Evolutionary conservation across 2,329 filamentous ascomycete genomes (phyloP).

Genomic region (Claviceps pusilla): DNA sequence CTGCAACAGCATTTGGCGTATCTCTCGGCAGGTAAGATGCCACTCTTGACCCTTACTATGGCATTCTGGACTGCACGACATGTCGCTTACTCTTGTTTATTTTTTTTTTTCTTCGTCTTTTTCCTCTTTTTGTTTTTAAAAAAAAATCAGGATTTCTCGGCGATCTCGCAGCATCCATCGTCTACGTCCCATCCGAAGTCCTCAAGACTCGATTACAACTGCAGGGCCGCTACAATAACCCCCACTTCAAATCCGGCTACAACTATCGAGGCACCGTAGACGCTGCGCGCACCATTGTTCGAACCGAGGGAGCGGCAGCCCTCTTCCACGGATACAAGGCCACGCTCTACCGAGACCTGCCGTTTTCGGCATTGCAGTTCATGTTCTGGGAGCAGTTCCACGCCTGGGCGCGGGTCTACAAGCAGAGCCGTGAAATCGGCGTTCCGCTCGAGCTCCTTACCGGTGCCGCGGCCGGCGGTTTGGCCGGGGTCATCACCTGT

Average conservation of each 20-base stretch:
- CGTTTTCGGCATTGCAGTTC: slow-evolving; percentile 92
- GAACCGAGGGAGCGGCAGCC: slow-evolving; percentile 66
- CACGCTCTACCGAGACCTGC: slow-evolving; percentile 83
- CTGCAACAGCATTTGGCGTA: slow-evolving; percentile 74
- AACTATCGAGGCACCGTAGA: slow-evolving; percentile 82
- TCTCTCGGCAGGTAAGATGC: slow-evolving; percentile 55
- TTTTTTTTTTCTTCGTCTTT: background rate
- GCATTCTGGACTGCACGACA: background rate
- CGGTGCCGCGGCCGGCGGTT: slow-evolving; percentile 74
- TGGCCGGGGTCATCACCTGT: slow-evolving; percentile 88
- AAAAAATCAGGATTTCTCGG: slow-evolving; percentile 60
- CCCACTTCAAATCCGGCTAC: slow-evolving; percentile 84
- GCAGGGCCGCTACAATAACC: slow-evolving; percentile 90
- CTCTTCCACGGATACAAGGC: slow-evolving; percentile 96
- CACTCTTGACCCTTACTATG: background rate
- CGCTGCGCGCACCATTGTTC: slow-evolving; percentile 71
- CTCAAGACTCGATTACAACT: slow-evolving; percentile 93
- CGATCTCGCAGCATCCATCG: slow-evolving; percentile 76
- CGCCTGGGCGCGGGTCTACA: slow-evolving; percentile 62
- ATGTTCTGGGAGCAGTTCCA: slow-evolving; percentile 96
- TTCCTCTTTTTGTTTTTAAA: background rate
- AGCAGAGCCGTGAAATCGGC: slow-evolving; percentile 71
- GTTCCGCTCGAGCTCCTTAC: slow-evolving; percentile 74
- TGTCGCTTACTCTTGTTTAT: background rate
- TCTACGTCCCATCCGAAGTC: slow-evolving; percentile 95